phyloP scores from a whole-genome alignment of 371 early-diverging fungal genomes.

The Saksenaea oblongispora region DNA sequence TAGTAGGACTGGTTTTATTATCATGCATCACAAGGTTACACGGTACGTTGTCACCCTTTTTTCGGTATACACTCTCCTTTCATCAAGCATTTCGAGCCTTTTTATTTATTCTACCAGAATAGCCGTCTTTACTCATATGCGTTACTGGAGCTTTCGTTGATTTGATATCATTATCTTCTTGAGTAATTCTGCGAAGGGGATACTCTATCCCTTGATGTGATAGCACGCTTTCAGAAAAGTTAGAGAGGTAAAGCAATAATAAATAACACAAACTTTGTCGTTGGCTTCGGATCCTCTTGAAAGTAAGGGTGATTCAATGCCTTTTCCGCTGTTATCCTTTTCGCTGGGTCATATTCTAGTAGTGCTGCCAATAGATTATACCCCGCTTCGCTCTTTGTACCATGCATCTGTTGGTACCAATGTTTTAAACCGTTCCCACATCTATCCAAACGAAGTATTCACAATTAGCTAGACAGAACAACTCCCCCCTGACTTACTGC shows the following conservation, averaged over 20 bases:
- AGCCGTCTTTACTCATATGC: neutral
- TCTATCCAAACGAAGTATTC: slow-evolving; percentile 26
- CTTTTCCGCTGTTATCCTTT: slow-evolving; percentile 86
- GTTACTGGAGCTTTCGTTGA: slow-evolving; percentile 33
- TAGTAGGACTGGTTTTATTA: too few species aligned
- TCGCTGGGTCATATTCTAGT: slow-evolving; percentile 92
- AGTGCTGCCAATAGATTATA: slow-evolving; percentile 78
- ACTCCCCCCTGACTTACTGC: slow-evolving; percentile 43
- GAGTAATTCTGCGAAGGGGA: slow-evolving; percentile 64
- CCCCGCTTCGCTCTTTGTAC: slow-evolving; percentile 62
- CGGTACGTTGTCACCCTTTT: too few species aligned
- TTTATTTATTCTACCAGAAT: neutral
- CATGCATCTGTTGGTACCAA: slow-evolving; percentile 45
- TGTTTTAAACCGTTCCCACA: slow-evolving; percentile 46
- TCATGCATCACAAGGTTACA: too few species aligned
- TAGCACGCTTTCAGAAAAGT: slow-evolving; percentile 46
- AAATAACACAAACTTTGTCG: slow-evolving; percentile 60
- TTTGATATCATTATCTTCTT: slow-evolving; percentile 69
- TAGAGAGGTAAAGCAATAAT: neutral
- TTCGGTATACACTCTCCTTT: too few species aligned
- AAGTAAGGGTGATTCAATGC: slow-evolving; percentile 92
- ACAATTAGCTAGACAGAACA: neutral
- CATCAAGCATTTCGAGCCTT: slow-evolving; percentile 7
- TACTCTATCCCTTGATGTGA: slow-evolving; percentile 62
- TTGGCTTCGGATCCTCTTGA: slow-evolving; percentile 83